Percentiles rank a stretch among this genome's conserved stretches.
Conservation (phyloP, 2,329 filamentous ascomycete genomes). For the Arthroderma uncinatum region DNA sequence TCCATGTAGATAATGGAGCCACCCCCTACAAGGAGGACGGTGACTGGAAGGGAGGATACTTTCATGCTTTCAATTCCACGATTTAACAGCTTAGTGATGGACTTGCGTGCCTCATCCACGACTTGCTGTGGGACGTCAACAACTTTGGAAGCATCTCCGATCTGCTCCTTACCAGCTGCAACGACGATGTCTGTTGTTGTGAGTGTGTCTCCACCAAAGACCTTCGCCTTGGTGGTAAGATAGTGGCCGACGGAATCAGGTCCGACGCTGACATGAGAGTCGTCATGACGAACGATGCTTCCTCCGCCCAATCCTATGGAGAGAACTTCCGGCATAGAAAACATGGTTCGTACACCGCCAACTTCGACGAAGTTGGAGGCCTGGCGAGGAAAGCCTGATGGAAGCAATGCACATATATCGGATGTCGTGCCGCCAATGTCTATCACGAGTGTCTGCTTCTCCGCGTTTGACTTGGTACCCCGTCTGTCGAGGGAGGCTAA, state of each 20-base stretch:
- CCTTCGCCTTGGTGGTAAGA: slow-evolving; percentile 42
- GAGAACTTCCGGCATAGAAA: slow-evolving; percentile 46
- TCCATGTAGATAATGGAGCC: slow-evolving; percentile 44
- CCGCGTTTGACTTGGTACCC: slow-evolving; percentile 9
- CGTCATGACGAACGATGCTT: slow-evolving; percentile 31
- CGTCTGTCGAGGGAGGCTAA: slow-evolving; percentile 31
- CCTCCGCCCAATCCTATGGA: slow-evolving; percentile 50
- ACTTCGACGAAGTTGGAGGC: slow-evolving; percentile 52
- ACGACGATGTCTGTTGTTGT: slow-evolving; percentile 51
- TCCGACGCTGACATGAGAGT: slow-evolving; percentile 39
- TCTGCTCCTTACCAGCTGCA: slow-evolving; percentile 21
- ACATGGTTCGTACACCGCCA: slow-evolving; percentile 54
- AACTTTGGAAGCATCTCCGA: slow-evolving; percentile 20
- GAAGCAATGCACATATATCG: slow-evolving; percentile 50
- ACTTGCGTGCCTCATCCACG: slow-evolving; percentile 19
- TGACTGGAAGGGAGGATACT: slow-evolving; percentile 42
- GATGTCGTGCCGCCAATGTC: slow-evolving; percentile 58
- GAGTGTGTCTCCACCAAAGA: slow-evolving; percentile 46
- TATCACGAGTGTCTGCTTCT: slow-evolving; percentile 39
- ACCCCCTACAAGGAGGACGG: slow-evolving; percentile 48
- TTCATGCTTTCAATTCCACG: slow-evolving; percentile 47
- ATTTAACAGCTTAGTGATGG: slow-evolving; percentile 41
- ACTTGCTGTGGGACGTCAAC: slow-evolving; percentile 15
- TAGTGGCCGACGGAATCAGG: slow-evolving; percentile 53
- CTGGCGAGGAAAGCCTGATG: slow-evolving; percentile 53